A percentile compares a stretch with the other conserved stretches of the same genome.
Conservation (phyloP, 2,329 filamentous ascomycete species). For the Diplodia intermedia region DNA sequence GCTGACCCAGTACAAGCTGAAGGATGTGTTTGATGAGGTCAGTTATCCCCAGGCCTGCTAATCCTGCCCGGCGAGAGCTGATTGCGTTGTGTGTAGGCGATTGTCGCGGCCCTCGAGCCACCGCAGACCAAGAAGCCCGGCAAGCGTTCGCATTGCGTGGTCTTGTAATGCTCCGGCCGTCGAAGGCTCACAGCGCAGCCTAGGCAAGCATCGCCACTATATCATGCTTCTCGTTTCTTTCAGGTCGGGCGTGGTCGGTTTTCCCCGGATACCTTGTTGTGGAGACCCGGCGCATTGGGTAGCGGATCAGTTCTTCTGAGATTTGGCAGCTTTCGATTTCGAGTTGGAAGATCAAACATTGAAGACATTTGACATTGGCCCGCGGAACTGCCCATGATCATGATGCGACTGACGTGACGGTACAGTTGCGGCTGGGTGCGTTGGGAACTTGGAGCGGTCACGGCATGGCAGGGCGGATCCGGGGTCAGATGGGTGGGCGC, state of each 20-base stretch:
- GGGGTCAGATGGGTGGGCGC: slow-evolving; percentile 11
- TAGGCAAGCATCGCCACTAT: slow-evolving; percentile 27
- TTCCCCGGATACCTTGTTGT: slow-evolving; percentile 48
- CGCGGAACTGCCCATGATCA: slow-evolving; percentile 29
- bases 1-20: slow-evolving; percentile 96
- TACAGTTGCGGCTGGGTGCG: slow-evolving; percentile 27
- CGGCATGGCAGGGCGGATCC: slow-evolving; percentile 1
- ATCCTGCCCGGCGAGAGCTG: neutral
- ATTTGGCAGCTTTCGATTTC: slow-evolving; percentile 33
- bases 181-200: slow-evolving; percentile 21
- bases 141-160: slow-evolving; percentile 47
- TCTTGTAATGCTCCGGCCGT: slow-evolving; percentile 42
- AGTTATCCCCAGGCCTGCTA: slow-evolving; percentile 17
- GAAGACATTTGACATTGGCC: slow-evolving; percentile 32
- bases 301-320: slow-evolving; percentile 39
- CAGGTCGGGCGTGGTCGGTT: slow-evolving; percentile 43
- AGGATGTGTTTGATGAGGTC: slow-evolving; percentile 99
- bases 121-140: slow-evolving; percentile 71
- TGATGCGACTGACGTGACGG: slow-evolving; percentile 32
- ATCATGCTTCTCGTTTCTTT: slow-evolving; percentile 35
- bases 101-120: slow-evolving; percentile 92
- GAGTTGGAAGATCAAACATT: slow-evolving; percentile 33
- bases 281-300: slow-evolving; percentile 49
- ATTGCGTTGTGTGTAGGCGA: slow-evolving; percentile 67
- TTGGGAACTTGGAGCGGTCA: slow-evolving; percentile 26